Conservation (phyloP, 768 basidiomycete genomes). For the Tricholoma bakamatsutake region DNA sequence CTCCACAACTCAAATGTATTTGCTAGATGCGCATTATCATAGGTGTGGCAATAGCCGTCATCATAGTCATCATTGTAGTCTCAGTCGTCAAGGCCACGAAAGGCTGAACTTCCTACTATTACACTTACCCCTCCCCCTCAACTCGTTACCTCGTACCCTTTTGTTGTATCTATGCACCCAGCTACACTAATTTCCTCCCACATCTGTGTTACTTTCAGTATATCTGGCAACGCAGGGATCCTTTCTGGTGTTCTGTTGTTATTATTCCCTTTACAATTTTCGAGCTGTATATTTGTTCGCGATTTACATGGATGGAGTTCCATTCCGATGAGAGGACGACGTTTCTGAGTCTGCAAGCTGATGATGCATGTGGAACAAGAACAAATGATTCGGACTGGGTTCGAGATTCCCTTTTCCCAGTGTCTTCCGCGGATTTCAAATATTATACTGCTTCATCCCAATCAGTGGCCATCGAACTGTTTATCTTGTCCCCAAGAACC, state of each 20-base stretch:
- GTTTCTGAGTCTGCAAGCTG: too few species aligned
- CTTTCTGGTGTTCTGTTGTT: not conserved
- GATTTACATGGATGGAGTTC: not conserved
- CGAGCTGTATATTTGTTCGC: not conserved
- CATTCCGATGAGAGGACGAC: not conserved
- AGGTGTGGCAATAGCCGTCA: conserved; percentile 79
- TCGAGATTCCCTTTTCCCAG: too few species aligned
- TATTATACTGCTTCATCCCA: too few species aligned
- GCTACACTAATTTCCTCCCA: conserved; percentile 1
- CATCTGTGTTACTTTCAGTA: conserved; percentile 1
- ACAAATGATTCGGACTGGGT: too few species aligned
- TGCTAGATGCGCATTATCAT: conserved; percentile 94
- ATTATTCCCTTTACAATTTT: not conserved
- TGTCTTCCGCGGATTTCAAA: too few species aligned
- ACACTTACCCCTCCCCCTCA: conserved; percentile 9
- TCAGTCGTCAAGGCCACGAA: conserved; percentile 86
- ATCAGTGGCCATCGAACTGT: too few species aligned
- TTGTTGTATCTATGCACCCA: conserved; percentile 40
- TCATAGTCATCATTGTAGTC: conserved; percentile 94
- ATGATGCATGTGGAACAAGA: too few species aligned
- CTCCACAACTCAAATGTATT: conserved; percentile 5
- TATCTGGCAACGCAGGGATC: not conserved
- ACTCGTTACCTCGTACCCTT: not conserved
- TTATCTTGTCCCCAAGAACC: too few species aligned
- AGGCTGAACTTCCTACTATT: conserved; percentile 25